These are phyloP conservation scores for Cordyceps cateniannulata DNA, from an alignment of 2,329 filamentous ascomycete species.

Conservation along the genomic window DNA sequence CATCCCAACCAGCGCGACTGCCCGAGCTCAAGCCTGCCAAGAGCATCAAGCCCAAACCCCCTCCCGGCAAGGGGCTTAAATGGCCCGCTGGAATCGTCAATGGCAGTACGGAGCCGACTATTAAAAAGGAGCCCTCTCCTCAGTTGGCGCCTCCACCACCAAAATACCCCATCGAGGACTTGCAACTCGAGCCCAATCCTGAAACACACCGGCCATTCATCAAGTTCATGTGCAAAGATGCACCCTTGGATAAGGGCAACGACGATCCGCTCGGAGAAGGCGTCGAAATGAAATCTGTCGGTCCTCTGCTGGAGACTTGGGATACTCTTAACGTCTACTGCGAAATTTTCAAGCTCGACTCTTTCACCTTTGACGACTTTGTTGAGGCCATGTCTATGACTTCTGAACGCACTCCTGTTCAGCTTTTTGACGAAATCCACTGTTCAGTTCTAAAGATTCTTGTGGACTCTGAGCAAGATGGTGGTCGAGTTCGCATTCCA, in stretches of 20 bases:
- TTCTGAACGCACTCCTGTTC: conserved; percentile 66
- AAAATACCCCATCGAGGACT: conserved; percentile 93
- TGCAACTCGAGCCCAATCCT: conserved; percentile 68
- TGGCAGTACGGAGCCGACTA: conserved; percentile 27
- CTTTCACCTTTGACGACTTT: conserved; percentile 96
- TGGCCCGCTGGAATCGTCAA: conserved; percentile 26
- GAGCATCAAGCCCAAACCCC: background rate
- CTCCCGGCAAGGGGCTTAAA: conserved; percentile 61
- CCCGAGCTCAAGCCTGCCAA: conserved; percentile 61
- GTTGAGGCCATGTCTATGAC: conserved; percentile 78
- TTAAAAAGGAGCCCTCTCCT: conserved; percentile 30
- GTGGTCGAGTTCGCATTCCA: conserved; percentile 71
- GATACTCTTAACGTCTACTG: conserved; percentile 98
- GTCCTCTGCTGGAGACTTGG: conserved; percentile 83
- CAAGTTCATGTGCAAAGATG: conserved; percentile 68
- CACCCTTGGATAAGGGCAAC: conserved; percentile 43
- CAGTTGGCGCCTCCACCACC: conserved; percentile 58
- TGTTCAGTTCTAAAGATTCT: conserved; percentile 85
- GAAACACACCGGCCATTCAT: conserved; percentile 64
- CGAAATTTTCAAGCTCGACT: conserved; percentile 88
- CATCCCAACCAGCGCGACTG: conserved; percentile 43
- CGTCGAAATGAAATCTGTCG: conserved; percentile 79
- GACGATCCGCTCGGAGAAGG: conserved; percentile 29
- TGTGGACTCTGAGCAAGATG: conserved; percentile 66
- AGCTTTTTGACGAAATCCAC: conserved; percentile 84